These are phyloP conservation scores for Pythium coloratum DNA, from an alignment of 352 stramenopile genomes.

Conservation along the genomic window DNA sequence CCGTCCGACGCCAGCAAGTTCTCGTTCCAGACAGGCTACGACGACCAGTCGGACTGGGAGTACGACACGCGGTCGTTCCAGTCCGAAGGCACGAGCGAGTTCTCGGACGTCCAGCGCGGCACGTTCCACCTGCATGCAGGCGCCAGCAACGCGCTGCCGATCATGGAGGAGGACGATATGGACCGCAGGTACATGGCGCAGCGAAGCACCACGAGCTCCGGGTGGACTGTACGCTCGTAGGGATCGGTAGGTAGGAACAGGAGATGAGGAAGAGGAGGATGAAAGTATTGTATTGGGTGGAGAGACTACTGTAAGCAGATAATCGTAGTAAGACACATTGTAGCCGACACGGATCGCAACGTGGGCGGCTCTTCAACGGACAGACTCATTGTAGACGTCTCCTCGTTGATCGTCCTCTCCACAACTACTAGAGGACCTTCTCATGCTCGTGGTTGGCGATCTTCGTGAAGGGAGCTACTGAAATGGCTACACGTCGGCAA, in stretches of 20 bases:
- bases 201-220: constrained; percentile 47
- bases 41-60: constrained; percentile 72
- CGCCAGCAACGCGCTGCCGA: constrained; percentile 36
- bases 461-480: not conserved
- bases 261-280: not conserved
- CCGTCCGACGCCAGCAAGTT: constrained; percentile 70
- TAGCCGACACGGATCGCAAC: not conserved
- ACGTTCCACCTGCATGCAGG: constrained; percentile 56
- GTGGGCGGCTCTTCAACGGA: too few species aligned
- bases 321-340: not conserved
- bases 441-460: too few species aligned
- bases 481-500: not conserved
- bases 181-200: constrained; percentile 4
- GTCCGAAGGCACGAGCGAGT: constrained; percentile 37
- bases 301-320: constrained; percentile 24
- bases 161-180: constrained; percentile 65
- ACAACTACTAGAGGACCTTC: too few species aligned
- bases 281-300: constrained; percentile 2
- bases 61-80: constrained; percentile 52
- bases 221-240: constrained; percentile 38
- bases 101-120: constrained; percentile 30
- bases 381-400: too few species aligned
- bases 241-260: not conserved
- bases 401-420: too few species aligned
- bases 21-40: constrained; percentile 75